phyloP scores from a whole-genome alignment of 441 rosid species.

The Iberis amara region DNA sequence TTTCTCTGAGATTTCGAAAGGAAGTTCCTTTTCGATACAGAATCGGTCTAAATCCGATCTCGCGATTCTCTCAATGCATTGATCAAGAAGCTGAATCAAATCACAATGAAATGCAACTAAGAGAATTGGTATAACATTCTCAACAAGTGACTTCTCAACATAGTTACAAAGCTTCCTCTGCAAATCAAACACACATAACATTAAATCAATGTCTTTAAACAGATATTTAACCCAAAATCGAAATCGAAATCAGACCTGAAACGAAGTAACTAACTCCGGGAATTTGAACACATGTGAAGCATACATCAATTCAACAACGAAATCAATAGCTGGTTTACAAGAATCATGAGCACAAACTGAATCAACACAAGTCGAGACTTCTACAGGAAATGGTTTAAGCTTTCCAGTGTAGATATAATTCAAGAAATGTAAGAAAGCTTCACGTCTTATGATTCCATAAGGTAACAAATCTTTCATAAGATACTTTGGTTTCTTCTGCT shows the following conservation, averaged over 20 bases:
- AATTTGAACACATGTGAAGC: conserved; percentile 67
- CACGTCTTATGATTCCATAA: conserved; percentile 57
- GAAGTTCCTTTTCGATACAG: conserved; percentile 70
- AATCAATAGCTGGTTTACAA: conserved; percentile 73
- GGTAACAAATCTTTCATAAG: conserved; percentile 47
- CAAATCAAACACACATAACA: conserved; percentile 32
- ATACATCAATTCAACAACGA: conserved; percentile 74
- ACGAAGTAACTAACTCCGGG: conserved; percentile 58
- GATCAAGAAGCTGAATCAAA: conserved; percentile 53
- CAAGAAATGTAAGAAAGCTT: conserved; percentile 67
- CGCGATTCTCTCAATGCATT: conserved; percentile 67
- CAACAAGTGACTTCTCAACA: conserved; percentile 61
- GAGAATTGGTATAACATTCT: conserved; percentile 75
- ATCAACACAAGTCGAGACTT: conserved; percentile 82
- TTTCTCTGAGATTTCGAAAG: conserved; percentile 48
- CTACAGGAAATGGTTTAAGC: conserved; percentile 55
- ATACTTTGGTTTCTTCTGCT: conserved; percentile 48
- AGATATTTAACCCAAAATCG: background rate
- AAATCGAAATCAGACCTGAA: conserved; percentile 52
- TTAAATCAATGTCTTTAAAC: background rate
- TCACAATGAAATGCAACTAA: conserved; percentile 72
- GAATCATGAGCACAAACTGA: conserved; percentile 60
- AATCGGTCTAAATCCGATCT: conserved; percentile 62
- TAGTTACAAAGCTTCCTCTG: conserved; percentile 70
- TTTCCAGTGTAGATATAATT: conserved; percentile 70